Percentiles rank a stretch among this genome's conserved stretches.
These are phyloP conservation scores for Lactarius indigo DNA, from an alignment of 768 basidiomycete genomes.

Conservation along the genomic window DNA sequence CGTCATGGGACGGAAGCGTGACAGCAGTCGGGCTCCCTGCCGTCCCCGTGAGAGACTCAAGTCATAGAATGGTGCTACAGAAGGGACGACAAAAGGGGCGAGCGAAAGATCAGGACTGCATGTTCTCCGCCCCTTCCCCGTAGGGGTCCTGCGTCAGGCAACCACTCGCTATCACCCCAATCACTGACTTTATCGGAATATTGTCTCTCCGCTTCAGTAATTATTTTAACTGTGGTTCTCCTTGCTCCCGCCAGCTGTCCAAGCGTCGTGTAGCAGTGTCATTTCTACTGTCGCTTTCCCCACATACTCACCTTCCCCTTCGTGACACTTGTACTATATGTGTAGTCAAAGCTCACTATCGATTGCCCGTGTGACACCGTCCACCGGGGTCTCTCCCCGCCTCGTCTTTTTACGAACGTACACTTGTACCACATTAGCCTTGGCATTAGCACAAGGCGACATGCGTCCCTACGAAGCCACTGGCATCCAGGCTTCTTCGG, in stretches of 20 bases:
- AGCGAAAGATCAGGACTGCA: neutral
- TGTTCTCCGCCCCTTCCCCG: neutral
- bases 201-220: neutral
- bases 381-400: neutral
- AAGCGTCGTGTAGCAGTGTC: neutral
- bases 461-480: neutral
- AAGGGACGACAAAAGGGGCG: too few relatives aligned
- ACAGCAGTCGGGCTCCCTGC: neutral
- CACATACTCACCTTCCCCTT: neutral
- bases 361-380: neutral
- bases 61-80: neutral
- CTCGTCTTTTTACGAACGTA: neutral
- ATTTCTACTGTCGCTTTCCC: neutral
- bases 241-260: neutral
- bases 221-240: neutral
- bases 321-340: neutral
- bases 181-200: neutral
- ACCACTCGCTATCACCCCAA: neutral
- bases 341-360: neutral
- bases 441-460: neutral
- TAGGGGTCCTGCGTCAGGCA: neutral
- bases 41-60: neutral
- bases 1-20: neutral
- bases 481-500: neutral
- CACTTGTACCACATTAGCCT: neutral